Percentiles rank a stretch among this genome's conserved stretches.
These are phyloP conservation scores for Rhizopus arrhizus DNA, from an alignment of 371 early-diverging fungal species.

Conservation along the genomic window DNA sequence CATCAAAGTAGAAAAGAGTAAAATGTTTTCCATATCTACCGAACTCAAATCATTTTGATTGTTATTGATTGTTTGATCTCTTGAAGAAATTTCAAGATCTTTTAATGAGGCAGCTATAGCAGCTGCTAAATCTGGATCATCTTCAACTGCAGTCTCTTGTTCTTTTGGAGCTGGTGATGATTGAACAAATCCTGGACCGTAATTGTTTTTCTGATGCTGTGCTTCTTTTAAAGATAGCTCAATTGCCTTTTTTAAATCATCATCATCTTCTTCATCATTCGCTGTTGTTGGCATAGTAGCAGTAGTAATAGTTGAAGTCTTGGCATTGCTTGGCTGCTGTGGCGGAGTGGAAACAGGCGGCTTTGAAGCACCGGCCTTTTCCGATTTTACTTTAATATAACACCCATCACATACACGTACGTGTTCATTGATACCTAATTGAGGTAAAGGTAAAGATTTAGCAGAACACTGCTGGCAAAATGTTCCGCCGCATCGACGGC, in stretches of 20 bases:
- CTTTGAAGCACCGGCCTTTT: constrained; percentile 22
- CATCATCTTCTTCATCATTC: constrained; percentile 66
- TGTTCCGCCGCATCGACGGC: constrained; percentile 92
- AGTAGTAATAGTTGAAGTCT: constrained; percentile 10
- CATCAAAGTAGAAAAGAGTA: constrained; percentile 67
- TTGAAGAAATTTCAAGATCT: constrained; percentile 52
- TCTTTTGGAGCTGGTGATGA: constrained; percentile 22
- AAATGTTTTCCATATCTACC: constrained; percentile 73
- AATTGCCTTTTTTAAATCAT: constrained; percentile 86
- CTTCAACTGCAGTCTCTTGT: constrained; percentile 44
- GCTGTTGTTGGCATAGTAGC: not conserved
- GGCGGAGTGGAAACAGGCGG: constrained; percentile 9
- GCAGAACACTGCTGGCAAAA: constrained; percentile 92
- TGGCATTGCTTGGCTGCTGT: constrained; percentile 2
- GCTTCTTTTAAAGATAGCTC: constrained; percentile 81
- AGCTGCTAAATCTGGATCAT: constrained; percentile 85
- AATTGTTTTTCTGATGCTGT: constrained; percentile 45
- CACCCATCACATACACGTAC: constrained; percentile 96
- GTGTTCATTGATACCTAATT: constrained; percentile 81
- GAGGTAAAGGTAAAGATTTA: constrained; percentile 78
- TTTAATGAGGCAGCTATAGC: constrained; percentile 91
- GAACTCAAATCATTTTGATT: constrained; percentile 45
- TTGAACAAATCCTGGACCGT: constrained; percentile 39
- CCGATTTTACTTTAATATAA: constrained; percentile 66
- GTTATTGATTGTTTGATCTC: constrained; percentile 5